phyloP scores from a whole-genome alignment of 352 stramenopile species.

The Globisporangium paroecandrum region DNA sequence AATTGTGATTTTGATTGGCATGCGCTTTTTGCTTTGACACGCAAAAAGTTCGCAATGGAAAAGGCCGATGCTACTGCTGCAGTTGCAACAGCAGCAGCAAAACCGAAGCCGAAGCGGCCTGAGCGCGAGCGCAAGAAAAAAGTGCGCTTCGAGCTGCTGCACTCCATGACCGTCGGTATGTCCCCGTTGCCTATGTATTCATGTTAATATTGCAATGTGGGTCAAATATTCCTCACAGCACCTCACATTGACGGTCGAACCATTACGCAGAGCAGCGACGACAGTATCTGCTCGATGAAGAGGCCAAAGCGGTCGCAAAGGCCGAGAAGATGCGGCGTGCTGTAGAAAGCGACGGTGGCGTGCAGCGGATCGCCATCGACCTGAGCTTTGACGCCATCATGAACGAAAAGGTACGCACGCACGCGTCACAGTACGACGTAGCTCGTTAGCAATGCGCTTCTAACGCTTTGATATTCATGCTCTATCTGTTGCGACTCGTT shows the following conservation, averaged over 20 bases:
- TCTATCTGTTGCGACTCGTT: neutral
- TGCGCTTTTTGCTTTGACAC: neutral
- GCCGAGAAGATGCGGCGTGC: conserved; percentile 31
- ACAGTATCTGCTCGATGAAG: conserved; percentile 44
- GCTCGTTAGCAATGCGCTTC: neutral
- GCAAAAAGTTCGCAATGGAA: neutral
- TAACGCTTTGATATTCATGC: too few species aligned
- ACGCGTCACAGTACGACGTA: neutral
- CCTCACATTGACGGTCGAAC: neutral
- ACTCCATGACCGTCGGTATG: conserved; percentile 57
- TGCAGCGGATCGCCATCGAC: conserved; percentile 58
- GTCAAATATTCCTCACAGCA: neutral
- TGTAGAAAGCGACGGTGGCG: conserved; percentile 18
- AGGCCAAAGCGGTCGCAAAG: conserved; percentile 27
- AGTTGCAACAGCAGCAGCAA: neutral
- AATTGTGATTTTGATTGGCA: conserved; percentile 3
- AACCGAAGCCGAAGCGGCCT: conserved; percentile 33
- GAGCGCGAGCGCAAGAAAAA: conserved; percentile 48
- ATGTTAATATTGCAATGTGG: neutral
- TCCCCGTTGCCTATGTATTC: neutral
- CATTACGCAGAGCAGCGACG: conserved; percentile 41
- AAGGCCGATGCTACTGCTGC: neutral
- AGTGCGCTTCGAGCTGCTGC: conserved; percentile 48
- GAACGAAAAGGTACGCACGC: conserved; percentile 56
- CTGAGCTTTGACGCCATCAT: conserved; percentile 77